Base-by-base conservation (phyloP, 2,329 filamentous ascomycete genomes). In the Fusarium austroafricanum region DNA sequence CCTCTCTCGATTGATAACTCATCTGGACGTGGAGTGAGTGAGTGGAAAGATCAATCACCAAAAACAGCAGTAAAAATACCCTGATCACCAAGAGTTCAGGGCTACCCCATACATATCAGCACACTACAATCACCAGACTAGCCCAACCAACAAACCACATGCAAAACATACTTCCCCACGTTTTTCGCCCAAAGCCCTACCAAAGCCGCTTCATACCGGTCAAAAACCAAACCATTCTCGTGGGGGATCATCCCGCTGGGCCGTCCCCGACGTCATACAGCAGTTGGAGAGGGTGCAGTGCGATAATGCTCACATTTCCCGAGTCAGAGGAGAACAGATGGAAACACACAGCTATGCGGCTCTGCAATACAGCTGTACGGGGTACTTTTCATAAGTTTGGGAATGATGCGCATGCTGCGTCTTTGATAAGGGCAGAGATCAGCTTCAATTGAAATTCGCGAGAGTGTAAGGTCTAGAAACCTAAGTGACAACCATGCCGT, bases 91-190 rank as follows among this genome's bases (percentile, higher is more conserved):
- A 45, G 20, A 39, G 14, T 39, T 20, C 43, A 14, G 12, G 60
- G 18, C 31, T 33, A 33, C 31, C 37, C 51, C 38, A 47, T 43
- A 17, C 23, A 39, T 54, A 35, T 57, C 39, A 40, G 33, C 55
- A 61, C 44, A 42, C 35, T 38, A 56, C 28, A 37, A 62, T 61
- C 56, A 47, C 46, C 31, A 62, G 47, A 46, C 47, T 46, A 38
- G 26, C 33, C 33, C 9, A 35, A 35, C 35, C 26, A 33, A 40
- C 26, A 44, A 46, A 43, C 42, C 38, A 50, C 55, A 65, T 65
- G 61, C 61, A 58, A 58, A 64, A 64, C 62, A 61, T 65, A 60
- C 21, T 38, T 53, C 54, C 54, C 61, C 49, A 65, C 61, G 55
- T 50, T 61, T 31, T 44, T 20, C 12, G n/a, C 11, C 47, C 12